Evolutionary conservation across 257 asterid genomes (phyloP).

Genomic region (Fraxinus pennsylvanica): DNA sequence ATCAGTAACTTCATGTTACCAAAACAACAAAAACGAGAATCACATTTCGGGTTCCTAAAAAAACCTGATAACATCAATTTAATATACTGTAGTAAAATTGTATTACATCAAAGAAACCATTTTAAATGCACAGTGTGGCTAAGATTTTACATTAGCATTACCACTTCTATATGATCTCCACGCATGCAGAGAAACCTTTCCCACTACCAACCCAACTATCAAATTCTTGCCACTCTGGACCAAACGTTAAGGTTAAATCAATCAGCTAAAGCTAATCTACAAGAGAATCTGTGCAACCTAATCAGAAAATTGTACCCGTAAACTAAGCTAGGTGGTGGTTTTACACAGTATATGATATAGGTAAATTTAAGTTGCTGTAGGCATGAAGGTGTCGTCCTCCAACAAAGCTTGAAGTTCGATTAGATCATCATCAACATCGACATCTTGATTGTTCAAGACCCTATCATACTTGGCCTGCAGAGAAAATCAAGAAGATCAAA

Average conservation of each 20-base stretch:
- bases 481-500: slow-evolving; percentile 21
- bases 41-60: not conserved
- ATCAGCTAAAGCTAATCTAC: slow-evolving; percentile 35
- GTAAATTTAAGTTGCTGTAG: slow-evolving; percentile 32
- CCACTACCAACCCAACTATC: slow-evolving; percentile 32
- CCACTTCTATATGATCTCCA: slow-evolving; percentile 26
- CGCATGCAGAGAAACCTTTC: slow-evolving; percentile 12
- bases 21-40: not conserved
- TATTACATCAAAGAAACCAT: not conserved
- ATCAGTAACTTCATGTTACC: not conserved
- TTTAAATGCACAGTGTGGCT: slow-evolving; percentile 10
- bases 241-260: slow-evolving; percentile 30
- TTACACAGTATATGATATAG: slow-evolving; percentile 5
- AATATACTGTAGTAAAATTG: not conserved
- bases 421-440: slow-evolving; percentile 63
- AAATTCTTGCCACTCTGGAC: slow-evolving; percentile 31
- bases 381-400: slow-evolving; percentile 66
- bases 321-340: slow-evolving; percentile 22
- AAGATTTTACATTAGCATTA: slow-evolving; percentile 30
- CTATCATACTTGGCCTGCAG: slow-evolving; percentile 62
- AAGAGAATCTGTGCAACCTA: slow-evolving; percentile 42
- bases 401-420: slow-evolving; percentile 69
- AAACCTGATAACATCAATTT: not conserved
- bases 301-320: slow-evolving; percentile 32
- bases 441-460: slow-evolving; percentile 45